Conservation (phyloP, 495 filamentous ascomycete genomes). For the Penicillium coffeae region DNA sequence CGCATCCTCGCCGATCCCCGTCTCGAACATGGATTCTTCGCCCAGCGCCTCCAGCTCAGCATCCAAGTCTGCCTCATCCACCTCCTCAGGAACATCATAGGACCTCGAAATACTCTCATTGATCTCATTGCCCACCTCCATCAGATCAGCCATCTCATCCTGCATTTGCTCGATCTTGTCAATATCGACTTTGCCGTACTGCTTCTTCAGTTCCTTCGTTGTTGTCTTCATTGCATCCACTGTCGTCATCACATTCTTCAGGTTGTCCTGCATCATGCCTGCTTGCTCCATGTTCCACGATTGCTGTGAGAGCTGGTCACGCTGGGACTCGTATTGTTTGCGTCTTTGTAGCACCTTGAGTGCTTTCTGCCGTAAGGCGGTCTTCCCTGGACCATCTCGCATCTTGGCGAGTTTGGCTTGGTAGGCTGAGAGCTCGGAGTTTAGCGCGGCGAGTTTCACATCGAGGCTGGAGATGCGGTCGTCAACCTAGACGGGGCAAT, state of each 20-base stretch:
- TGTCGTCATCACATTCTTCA: slow-evolving; percentile 98
- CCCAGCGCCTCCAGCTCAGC: slow-evolving; percentile 94
- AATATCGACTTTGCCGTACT: slow-evolving; percentile 95
- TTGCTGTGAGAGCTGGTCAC: slow-evolving; percentile 91
- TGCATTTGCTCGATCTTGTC: slow-evolving; percentile 98
- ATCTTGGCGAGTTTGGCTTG: slow-evolving; percentile 86
- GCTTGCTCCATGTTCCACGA: slow-evolving; percentile 99
- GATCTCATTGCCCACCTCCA: slow-evolving; percentile 98
- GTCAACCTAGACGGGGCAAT: slow-evolving; percentile 57
- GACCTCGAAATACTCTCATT: slow-evolving; percentile 91
- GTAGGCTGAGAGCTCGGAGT: slow-evolving; percentile 85
- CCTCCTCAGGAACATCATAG: slow-evolving; percentile 95
- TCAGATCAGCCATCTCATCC: slow-evolving; percentile 97
- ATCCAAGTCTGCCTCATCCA: slow-evolving; percentile 96
- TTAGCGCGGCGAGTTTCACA: slow-evolving; percentile 88
- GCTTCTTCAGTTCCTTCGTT: slow-evolving; percentile 87
- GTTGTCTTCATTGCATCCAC: slow-evolving; percentile 96
- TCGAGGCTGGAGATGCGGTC: slow-evolving; percentile 84
- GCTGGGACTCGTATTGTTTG: slow-evolving; percentile 91
- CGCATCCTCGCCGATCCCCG: slow-evolving; percentile 53
- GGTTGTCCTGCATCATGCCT: slow-evolving; percentile 97
- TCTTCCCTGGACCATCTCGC: slow-evolving; percentile 94
- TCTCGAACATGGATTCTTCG: slow-evolving; percentile 77
- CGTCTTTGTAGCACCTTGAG: slow-evolving; percentile 94
- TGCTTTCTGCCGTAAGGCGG: slow-evolving; percentile 88